These are phyloP conservation scores for Arxiozyma slooffiae DNA, from an alignment of 1,139 yeast genomes.

Conservation along the genomic window DNA sequence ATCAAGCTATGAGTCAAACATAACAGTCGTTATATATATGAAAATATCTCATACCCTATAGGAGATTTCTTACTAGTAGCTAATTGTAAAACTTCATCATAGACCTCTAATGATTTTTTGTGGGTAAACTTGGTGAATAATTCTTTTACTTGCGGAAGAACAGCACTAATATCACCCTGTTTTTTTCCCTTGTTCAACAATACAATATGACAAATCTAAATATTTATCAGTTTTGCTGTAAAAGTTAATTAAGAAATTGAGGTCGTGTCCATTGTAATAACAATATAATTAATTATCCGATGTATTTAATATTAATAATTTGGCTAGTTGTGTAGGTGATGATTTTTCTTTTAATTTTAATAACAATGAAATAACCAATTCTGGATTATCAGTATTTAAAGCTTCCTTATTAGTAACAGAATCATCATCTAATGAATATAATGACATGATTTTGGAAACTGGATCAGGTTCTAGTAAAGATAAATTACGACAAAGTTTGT, in stretches of 20 bases:
- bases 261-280: constrained; percentile 31
- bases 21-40: constrained; percentile 47
- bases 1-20: constrained; percentile 28
- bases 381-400: constrained; percentile 55
- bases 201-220: constrained; percentile 37
- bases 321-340: constrained; percentile 46
- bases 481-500: constrained; percentile 52
- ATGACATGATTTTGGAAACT: constrained; percentile 49
- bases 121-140: constrained; percentile 15
- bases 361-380: constrained; percentile 53
- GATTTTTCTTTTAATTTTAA: constrained; percentile 41
- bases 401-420: constrained; percentile 64
- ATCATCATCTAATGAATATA: constrained; percentile 63
- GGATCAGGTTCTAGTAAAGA: constrained; percentile 62
- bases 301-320: constrained; percentile 38
- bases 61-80: constrained; percentile 49
- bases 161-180: constrained; percentile 13
- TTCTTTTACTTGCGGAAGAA: constrained; percentile 27
- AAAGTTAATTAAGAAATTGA: constrained; percentile 40
- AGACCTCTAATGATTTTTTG: background rate
- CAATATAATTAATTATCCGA: constrained; percentile 39
- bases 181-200: constrained; percentile 27
- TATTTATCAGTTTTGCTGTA: constrained; percentile 53
- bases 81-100: constrained; percentile 28
- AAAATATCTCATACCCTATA: constrained; percentile 64